A percentile compares a stretch with the other conserved stretches of the same genome.
phyloP scores from a whole-genome alignment of 148 eudicot genomes.

The Nepenthes gracilis region DNA sequence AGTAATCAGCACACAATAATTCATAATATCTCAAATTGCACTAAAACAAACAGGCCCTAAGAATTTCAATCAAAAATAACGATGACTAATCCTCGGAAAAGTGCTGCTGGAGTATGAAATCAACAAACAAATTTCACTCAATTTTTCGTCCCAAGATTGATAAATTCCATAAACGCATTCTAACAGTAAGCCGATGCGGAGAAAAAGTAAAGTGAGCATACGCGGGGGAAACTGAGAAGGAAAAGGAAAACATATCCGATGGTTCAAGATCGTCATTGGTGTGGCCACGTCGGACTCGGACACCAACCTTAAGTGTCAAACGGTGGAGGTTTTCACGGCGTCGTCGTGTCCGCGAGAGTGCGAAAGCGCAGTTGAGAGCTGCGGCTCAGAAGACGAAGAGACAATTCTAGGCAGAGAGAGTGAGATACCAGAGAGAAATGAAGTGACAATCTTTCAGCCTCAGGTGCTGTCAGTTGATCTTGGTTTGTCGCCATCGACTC shows the following conservation, averaged over 20 bases:
- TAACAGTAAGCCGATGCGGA: too few species aligned
- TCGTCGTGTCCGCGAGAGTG: slow-evolving; percentile 7
- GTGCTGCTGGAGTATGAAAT: too few species aligned
- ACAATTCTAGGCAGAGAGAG: neutral
- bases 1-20: too few species aligned
- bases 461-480: neutral
- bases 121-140: too few species aligned
- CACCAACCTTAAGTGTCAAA: slow-evolving; percentile 28
- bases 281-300: slow-evolving; percentile 6
- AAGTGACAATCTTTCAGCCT: slow-evolving; percentile 2
- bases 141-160: too few species aligned
- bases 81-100: too few species aligned
- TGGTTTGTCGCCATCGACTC: neutral
- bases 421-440: neutral
- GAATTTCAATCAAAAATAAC: too few species aligned
- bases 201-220: too few species aligned
- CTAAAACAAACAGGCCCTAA: too few species aligned
- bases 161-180: too few species aligned
- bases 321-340: slow-evolving; percentile 12
- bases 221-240: too few species aligned
- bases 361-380: slow-evolving; percentile 9
- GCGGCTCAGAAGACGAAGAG: neutral
- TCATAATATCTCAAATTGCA: too few species aligned
- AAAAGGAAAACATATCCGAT: slow-evolving; percentile 7
- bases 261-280: slow-evolving; percentile 20